Base-by-base conservation (phyloP, 768 basidiomycete species). In the Pisolithus sp. region DNA sequence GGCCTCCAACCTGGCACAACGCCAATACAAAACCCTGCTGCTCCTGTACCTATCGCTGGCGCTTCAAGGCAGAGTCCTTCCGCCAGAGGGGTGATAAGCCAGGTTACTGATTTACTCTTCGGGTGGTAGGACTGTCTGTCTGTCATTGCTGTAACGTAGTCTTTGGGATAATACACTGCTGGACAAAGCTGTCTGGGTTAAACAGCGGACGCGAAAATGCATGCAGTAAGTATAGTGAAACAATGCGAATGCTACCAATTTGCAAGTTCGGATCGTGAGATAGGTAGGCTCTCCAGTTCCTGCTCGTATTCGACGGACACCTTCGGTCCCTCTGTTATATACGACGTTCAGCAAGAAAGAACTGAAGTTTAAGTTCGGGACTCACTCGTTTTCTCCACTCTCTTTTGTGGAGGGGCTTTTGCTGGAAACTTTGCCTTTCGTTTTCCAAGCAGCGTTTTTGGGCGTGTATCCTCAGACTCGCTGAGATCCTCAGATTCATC, bases 281-380 rank as follows among this genome's bases (percentile, higher is more conserved):
- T 68, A 39, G 80, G 79, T 48, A 80, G 65, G 57, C 76, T 83
- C 63, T 86, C 91, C 68, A 87, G 75, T 72, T 96, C 94, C 66
- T 90, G 82, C 68, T 98, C 94, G 81, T 96, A 96, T 69, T 97
- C 95, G 61, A 98, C 86, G 66, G 97, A 91, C 62, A 98, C 86
- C 57, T 85, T 76, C 13, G 92, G 86, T 18, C 84, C 88, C 61
- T 76, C 85, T 85, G n/a, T n/a, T n/a, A 10, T 9, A 54, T 38
- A 42, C 39, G 47, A 21, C 18, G 28, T 30, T 66, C 46, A 65
- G 58, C 41, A 42, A 26, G 46, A 48, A 48, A 23, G 3, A 45
- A 41, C 42, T n/a, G 17, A 46, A 7, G n/a, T 13, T 5, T 46
- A n/a, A n/a, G n/a, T n/a, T n/a, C n/a, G 24, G 43, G 50, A 75